Base-by-base conservation (phyloP, 2,329 filamentous ascomycete species). In the Alternaria dauci region DNA sequence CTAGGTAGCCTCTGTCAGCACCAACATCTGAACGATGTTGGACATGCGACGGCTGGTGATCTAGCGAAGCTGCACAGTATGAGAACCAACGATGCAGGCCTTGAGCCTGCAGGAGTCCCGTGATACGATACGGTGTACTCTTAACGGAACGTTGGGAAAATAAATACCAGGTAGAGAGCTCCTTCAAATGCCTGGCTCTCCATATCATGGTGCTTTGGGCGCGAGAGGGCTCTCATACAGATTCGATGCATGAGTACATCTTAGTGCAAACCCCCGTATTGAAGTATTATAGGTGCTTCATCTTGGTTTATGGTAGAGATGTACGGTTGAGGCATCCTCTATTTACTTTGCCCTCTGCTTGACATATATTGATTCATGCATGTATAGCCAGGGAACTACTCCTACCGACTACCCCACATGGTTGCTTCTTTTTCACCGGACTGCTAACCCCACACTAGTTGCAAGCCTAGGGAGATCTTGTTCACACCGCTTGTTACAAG, bases 141-240 rank as follows among this genome's bases (percentile, higher is more conserved):
- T 79, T 79, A 82, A 82, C 80, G 80, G 80, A 81, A 80, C 79
- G 80, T 80, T 81, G 80, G 79, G 66, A 81, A 66, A 81, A 64
- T 63, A 65, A 78, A 66, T 47, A 39, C 50, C 50, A 54, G n/a
- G 8, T 54, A 16, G 52, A n/a, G 30, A 30, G 38, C 50, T 36
- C 20, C 20, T n/a, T 25, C 23, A 20, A n/a, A 51, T 57, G 55
- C 38, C 50, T 39, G 25, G 16, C 55, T 46, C 26, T 16, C 26
- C 5, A 5, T 8, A 25, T 8, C 20, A 26, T 36, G 46, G 1
- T 20, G 20, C 16, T 20, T 50, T 20, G 14, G 46, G 46, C 20
- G 32, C 16, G 32, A 25, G 30, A 26, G 46, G 5, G 46, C 32
- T 50, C 46, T 26, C 11, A 30, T 38, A 50, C 46, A 50, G 5